Conservation (phyloP, 495 filamentous ascomycete genomes). For the Talaromyces stipitatus region DNA sequence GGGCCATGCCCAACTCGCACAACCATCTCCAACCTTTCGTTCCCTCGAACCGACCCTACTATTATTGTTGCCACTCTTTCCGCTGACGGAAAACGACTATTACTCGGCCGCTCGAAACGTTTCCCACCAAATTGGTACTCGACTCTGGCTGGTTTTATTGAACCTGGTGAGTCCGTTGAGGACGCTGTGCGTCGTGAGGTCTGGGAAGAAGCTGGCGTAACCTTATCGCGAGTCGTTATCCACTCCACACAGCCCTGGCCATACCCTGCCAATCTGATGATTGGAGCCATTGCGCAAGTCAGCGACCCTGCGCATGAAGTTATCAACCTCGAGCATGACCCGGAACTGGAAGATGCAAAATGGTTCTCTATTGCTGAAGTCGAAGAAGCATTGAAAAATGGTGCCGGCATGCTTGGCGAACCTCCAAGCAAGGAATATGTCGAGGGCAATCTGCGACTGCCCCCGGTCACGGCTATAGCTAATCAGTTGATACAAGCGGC, state of each 20-base stretch:
- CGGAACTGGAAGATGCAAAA: slow-evolving; percentile 80
- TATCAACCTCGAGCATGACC: slow-evolving; percentile 78
- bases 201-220: slow-evolving; percentile 89
- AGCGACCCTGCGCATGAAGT: slow-evolving; percentile 70
- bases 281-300: slow-evolving; percentile 79
- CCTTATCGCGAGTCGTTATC: slow-evolving; percentile 77
- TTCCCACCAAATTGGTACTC: slow-evolving; percentile 83
- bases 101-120: slow-evolving; percentile 77
- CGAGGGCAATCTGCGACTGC: slow-evolving; percentile 63
- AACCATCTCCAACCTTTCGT: slow-evolving; percentile 66
- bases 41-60: slow-evolving; percentile 92
- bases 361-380: slow-evolving; percentile 66
- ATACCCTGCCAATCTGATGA: slow-evolving; percentile 88
- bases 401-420: slow-evolving; percentile 61
- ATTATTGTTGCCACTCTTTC: slow-evolving; percentile 91
- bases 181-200: slow-evolving; percentile 93
- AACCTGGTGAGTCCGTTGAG: slow-evolving; percentile 90
- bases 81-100: slow-evolving; percentile 60
- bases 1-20: slow-evolving; percentile 65
- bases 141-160: slow-evolving; percentile 89
- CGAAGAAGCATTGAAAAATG: slow-evolving; percentile 50
- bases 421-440: slow-evolving; percentile 56
- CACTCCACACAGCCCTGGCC: slow-evolving; percentile 92
- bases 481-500: slow-evolving; percentile 58
- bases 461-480: slow-evolving; percentile 72